A percentile compares a stretch with the other conserved stretches of the same genome.
phyloP scores from a whole-genome alignment of 441 rosid species.

The Mallotus repandus region DNA sequence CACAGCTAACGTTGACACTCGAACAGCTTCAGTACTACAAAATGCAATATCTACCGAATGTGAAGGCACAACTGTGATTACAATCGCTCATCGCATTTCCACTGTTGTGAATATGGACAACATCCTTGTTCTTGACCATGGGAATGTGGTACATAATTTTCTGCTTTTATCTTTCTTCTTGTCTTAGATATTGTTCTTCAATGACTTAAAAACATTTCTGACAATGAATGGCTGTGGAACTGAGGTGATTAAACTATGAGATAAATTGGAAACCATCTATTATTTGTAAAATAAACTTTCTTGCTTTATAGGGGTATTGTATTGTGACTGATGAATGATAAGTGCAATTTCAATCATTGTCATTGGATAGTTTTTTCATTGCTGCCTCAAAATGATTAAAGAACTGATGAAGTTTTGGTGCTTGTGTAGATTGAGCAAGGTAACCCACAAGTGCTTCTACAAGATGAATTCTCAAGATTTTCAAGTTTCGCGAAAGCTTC shows the following conservation, averaged over 20 bases:
- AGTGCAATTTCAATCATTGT: neutral
- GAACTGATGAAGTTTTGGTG: neutral
- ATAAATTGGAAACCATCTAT: no score
- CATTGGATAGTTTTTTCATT: neutral
- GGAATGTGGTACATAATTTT: constrained; percentile 52
- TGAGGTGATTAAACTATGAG: no score
- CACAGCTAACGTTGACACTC: constrained; percentile 76
- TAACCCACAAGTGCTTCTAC: constrained; percentile 61
- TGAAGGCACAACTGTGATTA: constrained; percentile 71
- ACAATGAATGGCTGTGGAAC: no score
- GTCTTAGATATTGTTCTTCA: neutral
- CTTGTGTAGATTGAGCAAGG: constrained; percentile 74
- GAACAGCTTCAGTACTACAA: constrained; percentile 76
- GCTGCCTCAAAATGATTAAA: neutral
- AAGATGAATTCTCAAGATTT: constrained; percentile 56
- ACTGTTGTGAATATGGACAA: constrained; percentile 73
- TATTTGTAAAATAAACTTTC: no score
- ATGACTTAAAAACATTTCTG: neutral
- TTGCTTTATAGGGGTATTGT: no score
- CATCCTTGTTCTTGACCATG: constrained; percentile 69
- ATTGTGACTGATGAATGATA: neutral
- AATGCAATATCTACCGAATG: constrained; percentile 69
- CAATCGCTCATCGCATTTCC: constrained; percentile 95
- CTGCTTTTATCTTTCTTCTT: neutral
- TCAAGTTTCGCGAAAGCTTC: constrained; percentile 83